Percentiles rank a stretch among this genome's conserved stretches.
Evolutionary conservation across 2,329 filamentous ascomycete species (phyloP).

Genomic region (Ceratocystis colombiana): DNA sequence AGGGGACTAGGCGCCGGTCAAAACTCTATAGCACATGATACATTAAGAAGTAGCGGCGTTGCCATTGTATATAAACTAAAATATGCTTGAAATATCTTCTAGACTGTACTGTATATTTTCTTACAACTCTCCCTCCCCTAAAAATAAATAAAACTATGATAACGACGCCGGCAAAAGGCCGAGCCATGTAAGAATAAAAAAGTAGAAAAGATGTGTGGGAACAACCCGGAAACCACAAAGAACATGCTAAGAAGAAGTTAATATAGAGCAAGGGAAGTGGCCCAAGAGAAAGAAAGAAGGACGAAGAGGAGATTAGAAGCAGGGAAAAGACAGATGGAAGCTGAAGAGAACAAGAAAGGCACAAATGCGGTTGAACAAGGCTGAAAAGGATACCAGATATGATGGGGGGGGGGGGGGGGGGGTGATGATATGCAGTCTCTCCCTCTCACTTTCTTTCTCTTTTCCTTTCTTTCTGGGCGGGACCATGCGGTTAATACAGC

Average conservation of each 20-base stretch:
- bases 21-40: background rate
- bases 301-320: background rate
- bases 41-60: background rate
- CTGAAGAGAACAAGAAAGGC: constrained; percentile 2
- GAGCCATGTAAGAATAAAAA: background rate
- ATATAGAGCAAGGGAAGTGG: constrained; percentile 7
- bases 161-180: background rate
- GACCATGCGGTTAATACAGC: constrained; percentile 29
- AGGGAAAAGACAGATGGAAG: background rate
- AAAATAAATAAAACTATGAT: constrained; percentile 7
- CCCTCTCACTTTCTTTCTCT: background rate
- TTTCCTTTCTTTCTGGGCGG: background rate
- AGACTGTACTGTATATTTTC: constrained; percentile 13
- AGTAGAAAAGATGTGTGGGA: background rate
- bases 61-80: constrained; percentile 3
- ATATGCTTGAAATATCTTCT: constrained; percentile 9
- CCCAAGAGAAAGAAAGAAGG: constrained; percentile 7
- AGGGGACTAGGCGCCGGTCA: background rate
- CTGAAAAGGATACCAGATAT: background rate
- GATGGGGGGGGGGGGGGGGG: background rate
- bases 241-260: constrained; percentile 12
- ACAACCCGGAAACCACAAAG: background rate
- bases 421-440: background rate
- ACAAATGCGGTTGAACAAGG: constrained; percentile 1
- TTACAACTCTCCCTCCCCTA: background rate